phyloP scores from a whole-genome alignment of 129 eudicot genomes.

The Lonicera japonica region DNA sequence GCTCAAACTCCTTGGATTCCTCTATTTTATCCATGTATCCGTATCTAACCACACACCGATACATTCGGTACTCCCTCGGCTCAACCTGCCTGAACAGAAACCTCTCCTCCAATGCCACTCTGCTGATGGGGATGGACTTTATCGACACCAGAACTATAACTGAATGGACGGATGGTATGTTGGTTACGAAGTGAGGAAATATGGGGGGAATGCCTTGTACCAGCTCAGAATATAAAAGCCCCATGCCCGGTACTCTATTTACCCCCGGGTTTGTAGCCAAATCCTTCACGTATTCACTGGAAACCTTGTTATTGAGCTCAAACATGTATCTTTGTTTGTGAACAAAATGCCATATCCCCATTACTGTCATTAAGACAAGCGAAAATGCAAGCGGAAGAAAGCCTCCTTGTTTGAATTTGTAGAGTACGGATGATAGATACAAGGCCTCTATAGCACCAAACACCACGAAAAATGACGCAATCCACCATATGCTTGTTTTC shows the following conservation, averaged over 20 bases:
- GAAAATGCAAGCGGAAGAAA: too few species aligned
- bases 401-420: slow-evolving; percentile 38
- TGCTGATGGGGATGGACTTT: slow-evolving; percentile 30
- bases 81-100: slow-evolving; percentile 29
- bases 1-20: slow-evolving; percentile 20
- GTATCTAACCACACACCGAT: slow-evolving; percentile 25
- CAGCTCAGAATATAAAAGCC: slow-evolving; percentile 37
- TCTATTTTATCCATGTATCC: slow-evolving; percentile 23
- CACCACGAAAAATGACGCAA: slow-evolving; percentile 15
- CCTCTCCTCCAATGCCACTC: slow-evolving; percentile 21
- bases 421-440: slow-evolving; percentile 30
- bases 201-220: slow-evolving; percentile 45
- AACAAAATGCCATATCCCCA: slow-evolving; percentile 39
- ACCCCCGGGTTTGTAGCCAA: slow-evolving; percentile 20
- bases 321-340: slow-evolving; percentile 22
- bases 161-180: slow-evolving; percentile 33
- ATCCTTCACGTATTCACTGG: slow-evolving; percentile 14
- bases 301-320: slow-evolving; percentile 39
- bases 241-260: slow-evolving; percentile 44
- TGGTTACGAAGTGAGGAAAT: slow-evolving; percentile 33
- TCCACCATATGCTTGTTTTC: slow-evolving; percentile 33
- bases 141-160: slow-evolving; percentile 27
- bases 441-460: slow-evolving; percentile 19
- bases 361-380: slow-evolving; percentile 25
- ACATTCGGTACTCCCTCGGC: slow-evolving; percentile 17